Base-by-base conservation (phyloP, 805 yeast genomes). In the Ogataea glucozyma region DNA sequence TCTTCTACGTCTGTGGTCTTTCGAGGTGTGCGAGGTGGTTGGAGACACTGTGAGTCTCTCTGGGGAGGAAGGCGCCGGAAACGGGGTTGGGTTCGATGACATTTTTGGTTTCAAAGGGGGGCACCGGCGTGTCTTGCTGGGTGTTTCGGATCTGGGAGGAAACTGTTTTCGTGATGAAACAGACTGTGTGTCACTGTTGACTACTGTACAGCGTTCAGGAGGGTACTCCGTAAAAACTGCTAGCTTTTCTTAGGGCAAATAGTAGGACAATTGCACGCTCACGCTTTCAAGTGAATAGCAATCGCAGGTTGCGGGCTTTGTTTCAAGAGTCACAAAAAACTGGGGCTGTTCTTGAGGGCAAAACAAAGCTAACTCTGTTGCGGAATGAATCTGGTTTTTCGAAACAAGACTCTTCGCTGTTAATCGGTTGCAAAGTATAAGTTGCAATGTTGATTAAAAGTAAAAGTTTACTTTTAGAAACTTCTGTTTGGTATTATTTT, bases 1-100 rank as follows among this genome's bases (percentile, higher is more conserved):
- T 48, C 97, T 78, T 64, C 97, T 70, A 42, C 71, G 66, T 47
- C 71, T 60, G 43, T 64, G 68, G 41, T 65, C 69, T 48, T 62
- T 63, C 40, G 53, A 41, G 27, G 52, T 33, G 30, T 59, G 59
- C 14, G 67, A 59, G 13, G 59, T 55, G 7, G 65, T 64, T 38
- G 70, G 69, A 6, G 70, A 62, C 17, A 65, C 54, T 4, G 62
- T 56, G 4, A 63, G 47, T 40, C 60, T 57, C 29, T 64, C 66
- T 17, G 67, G 67, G 14, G 65, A 52, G 34, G 65, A 55, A 30
- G 61, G 61, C 12, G 54, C 49, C 16, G 67, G 67, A 31, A 62
- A 62, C n/a, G 65, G 62, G 24, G 51, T 58, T 6, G 63, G 57
- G 14, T 55, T 54, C 33, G 23, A 24, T 12, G 30, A 9, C 30